These are phyloP conservation scores for Arthroderma sp. DNA, from an alignment of 2,329 filamentous ascomycete genomes.

Conservation along the genomic window DNA sequence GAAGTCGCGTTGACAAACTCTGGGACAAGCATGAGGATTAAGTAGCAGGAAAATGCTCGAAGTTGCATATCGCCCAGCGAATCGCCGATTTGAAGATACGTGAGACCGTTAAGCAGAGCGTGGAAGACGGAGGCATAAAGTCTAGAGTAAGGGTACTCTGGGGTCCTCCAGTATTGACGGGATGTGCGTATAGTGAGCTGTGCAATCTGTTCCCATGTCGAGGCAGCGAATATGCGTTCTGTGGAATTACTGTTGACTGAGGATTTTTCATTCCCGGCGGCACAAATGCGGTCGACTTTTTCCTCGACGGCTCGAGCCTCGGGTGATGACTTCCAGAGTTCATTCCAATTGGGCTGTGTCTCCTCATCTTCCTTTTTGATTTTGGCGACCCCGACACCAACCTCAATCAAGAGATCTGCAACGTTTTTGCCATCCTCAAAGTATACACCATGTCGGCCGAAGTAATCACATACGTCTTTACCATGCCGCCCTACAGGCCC, in stretches of 20 bases:
- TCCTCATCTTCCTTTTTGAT: conserved; percentile 19
- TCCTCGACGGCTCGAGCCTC: conserved; percentile 44
- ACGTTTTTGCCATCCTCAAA: conserved; percentile 55
- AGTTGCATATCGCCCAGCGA: conserved; percentile 47
- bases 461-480: conserved; percentile 51
- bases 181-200: conserved; percentile 56
- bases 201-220: conserved; percentile 45
- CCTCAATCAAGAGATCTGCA: conserved; percentile 54
- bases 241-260: conserved; percentile 24
- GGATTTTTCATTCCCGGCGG: conserved; percentile 32
- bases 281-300: conserved; percentile 48
- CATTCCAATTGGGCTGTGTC: conserved; percentile 49
- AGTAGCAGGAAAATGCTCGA: conserved; percentile 59
- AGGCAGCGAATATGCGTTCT: conserved; percentile 45
- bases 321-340: conserved; percentile 51
- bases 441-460: conserved; percentile 49
- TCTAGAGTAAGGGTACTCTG: conserved; percentile 60
- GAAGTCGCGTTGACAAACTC: conserved; percentile 59
- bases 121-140: conserved; percentile 50
- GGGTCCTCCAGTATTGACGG: conserved; percentile 57
- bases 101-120: conserved; percentile 61
- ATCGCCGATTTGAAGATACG: conserved; percentile 55
- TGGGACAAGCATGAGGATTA: conserved; percentile 53
- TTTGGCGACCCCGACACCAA: conserved; percentile 42
- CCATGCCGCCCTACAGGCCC: conserved; percentile 58